These are phyloP conservation scores for Testicularia cyperi DNA, from an alignment of 1,284 basidiomycete species.

Conservation along the genomic window DNA sequence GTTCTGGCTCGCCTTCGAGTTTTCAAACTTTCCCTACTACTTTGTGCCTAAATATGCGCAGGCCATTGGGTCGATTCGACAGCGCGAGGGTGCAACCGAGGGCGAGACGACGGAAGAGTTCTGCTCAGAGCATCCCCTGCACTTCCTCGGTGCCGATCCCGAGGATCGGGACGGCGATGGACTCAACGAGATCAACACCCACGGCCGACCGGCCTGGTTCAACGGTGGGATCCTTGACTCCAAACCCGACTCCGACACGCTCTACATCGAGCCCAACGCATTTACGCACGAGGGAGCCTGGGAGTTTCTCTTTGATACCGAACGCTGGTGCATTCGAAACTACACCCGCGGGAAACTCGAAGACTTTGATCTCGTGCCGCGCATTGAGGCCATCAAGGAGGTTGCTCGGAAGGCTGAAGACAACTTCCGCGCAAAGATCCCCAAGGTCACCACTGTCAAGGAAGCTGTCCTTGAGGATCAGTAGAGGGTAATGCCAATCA, in stretches of 20 bases:
- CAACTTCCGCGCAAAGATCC: conserved; percentile 16
- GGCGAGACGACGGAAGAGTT: conserved; percentile 23
- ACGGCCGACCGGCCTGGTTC: conserved; percentile 31
- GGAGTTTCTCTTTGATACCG: conserved; percentile 32
- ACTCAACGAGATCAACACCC: conserved; percentile 3
- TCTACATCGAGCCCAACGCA: conserved; percentile 25
- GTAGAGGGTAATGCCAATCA: background rate
- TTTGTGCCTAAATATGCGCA: conserved; percentile 35
- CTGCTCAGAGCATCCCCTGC: conserved; percentile 32
- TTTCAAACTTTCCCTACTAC: conserved; percentile 36
- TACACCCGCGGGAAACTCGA: conserved; percentile 25
- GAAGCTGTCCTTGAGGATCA: conserved; percentile 14
- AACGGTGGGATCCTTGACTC: conserved; percentile 33
- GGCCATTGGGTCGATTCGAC: conserved; percentile 19
- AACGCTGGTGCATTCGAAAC: conserved; percentile 35
- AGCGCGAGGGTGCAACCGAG: background rate
- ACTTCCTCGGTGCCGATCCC: conserved; percentile 30
- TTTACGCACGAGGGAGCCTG: conserved; percentile 22
- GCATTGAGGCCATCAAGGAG: conserved; percentile 17
- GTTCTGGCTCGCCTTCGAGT: conserved; percentile 41
- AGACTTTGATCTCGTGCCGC: conserved; percentile 10
- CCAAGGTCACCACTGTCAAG: conserved; percentile 15
- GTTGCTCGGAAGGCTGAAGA: conserved; percentile 17
- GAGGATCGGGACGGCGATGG: conserved; percentile 18
- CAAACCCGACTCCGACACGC: conserved; percentile 15